phyloP scores from a whole-genome alignment of 768 basidiomycete genomes.

The Mycena metata region DNA sequence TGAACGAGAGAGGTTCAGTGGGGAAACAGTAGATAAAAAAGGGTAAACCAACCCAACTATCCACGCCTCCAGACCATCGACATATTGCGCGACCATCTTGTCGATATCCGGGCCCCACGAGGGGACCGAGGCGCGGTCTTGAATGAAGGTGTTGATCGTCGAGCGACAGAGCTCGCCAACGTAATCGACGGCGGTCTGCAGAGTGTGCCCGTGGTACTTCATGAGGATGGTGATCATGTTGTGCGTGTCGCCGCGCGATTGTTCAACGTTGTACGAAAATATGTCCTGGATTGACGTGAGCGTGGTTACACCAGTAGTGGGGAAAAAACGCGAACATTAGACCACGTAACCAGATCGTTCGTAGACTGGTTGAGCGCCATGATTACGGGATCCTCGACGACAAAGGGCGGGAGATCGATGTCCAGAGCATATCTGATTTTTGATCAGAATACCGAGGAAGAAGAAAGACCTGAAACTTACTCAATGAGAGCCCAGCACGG shows the following conservation, averaged over 20 bases:
- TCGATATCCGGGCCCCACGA: slow-evolving; percentile 76
- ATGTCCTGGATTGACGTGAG: slow-evolving; percentile 64
- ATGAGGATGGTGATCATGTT: slow-evolving; percentile 83
- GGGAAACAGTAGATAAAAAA: not conserved
- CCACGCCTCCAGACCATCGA: slow-evolving; percentile 78
- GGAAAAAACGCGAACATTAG: slow-evolving; percentile 68
- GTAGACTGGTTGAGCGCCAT: slow-evolving; percentile 72
- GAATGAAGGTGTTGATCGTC: slow-evolving; percentile 66
- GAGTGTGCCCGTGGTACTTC: slow-evolving; percentile 65
- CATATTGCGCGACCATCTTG: slow-evolving; percentile 67
- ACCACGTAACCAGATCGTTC: slow-evolving; percentile 88
- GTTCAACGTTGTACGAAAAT: slow-evolving; percentile 83
- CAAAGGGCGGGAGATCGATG: slow-evolving; percentile 78
- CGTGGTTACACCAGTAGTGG: not conserved
- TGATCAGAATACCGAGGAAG: slow-evolving; percentile 9
- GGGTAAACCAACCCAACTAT: slow-evolving; percentile 67
- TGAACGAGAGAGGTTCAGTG: slow-evolving; percentile 34
- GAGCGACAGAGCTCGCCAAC: slow-evolving; percentile 72
- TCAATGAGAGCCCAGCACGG: slow-evolving; percentile 84
- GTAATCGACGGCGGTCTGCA: slow-evolving; percentile 75
- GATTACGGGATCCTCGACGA: slow-evolving; percentile 75
- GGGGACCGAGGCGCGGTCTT: slow-evolving; percentile 63
- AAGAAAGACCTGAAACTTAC: slow-evolving; percentile 48
- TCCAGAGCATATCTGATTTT: slow-evolving; percentile 68
- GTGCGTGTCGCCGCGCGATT: slow-evolving; percentile 75